These are phyloP conservation scores for Fusarium temperatum DNA, from an alignment of 2,329 filamentous ascomycete species.

Conservation along the genomic window DNA sequence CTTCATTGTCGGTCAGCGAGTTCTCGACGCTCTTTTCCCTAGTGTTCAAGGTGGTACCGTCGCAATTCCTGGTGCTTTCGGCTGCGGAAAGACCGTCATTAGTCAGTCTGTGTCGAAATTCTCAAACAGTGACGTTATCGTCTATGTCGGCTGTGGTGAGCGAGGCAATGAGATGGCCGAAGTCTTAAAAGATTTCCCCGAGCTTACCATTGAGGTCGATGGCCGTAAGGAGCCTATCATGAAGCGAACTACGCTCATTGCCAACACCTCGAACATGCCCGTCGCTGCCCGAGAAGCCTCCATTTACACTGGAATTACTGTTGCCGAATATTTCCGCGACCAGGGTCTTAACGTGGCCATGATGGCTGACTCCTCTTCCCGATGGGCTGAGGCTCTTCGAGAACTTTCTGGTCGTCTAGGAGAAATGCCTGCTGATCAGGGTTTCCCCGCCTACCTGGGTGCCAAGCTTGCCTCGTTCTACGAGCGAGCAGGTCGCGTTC, in stretches of 20 bases:
- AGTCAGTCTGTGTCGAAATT: slow-evolving; percentile 99
- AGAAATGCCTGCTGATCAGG: slow-evolving; percentile 99
- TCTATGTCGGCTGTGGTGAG: slow-evolving; percentile 93
- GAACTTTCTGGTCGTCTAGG: slow-evolving; percentile 98
- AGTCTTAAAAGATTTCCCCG: slow-evolving; percentile 99
- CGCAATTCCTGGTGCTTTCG: slow-evolving; percentile 97
- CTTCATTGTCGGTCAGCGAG: slow-evolving; percentile 96
- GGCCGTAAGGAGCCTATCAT: slow-evolving; percentile 98
- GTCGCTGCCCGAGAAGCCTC: slow-evolving; percentile 98
- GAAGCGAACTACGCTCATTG: slow-evolving; percentile 98
- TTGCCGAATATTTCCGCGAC: slow-evolving; percentile 96
- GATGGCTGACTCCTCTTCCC: slow-evolving; percentile 99
- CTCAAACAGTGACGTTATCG: slow-evolving; percentile 98
- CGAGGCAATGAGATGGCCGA: slow-evolving; percentile 99
- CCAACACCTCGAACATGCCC: slow-evolving; percentile 99
- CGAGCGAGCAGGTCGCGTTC: slow-evolving; percentile 92
- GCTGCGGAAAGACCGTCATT: slow-evolving; percentile 99
- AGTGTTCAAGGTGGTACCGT: slow-evolving; percentile 97
- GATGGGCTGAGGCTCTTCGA: slow-evolving; percentile 98
- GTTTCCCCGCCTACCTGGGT: slow-evolving; percentile 97
- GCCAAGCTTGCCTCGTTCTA: slow-evolving; percentile 99
- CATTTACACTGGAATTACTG: slow-evolving; percentile 96
- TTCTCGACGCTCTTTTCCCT: slow-evolving; percentile 95
- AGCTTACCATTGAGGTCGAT: slow-evolving; percentile 93
- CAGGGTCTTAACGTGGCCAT: slow-evolving; percentile 98